Base-by-base conservation (phyloP, 1,284 basidiomycete genomes). In the Athelia psychrophila region DNA sequence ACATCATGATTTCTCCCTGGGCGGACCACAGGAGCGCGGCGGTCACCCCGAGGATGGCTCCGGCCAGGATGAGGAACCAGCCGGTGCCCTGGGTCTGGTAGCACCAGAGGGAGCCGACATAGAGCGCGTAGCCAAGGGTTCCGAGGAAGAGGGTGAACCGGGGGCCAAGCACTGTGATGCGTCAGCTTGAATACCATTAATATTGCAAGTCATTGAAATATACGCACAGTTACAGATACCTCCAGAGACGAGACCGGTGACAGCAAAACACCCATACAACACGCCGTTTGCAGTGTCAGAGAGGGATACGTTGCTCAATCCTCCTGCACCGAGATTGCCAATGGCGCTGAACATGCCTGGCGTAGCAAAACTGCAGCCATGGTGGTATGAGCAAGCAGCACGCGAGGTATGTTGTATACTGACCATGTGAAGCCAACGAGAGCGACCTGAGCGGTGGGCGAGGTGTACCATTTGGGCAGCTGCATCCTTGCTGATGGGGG, bases 11-110 rank as follows among this genome's bases (percentile, higher is more conserved):
- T 4, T 83, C 84, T 18, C 91, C 91, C 62, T 94, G 92, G 1
- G 88, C 88, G 1, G 88, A 86, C 91, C 91, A 93, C n/a, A 95
- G 74, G 23, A 94, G 66, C 45, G 87, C 89, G 12, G 93, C 93
- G 61, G 88, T 92, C 48, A 93, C 61, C 44, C 93, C 93, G 16
- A 95, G 83, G 53, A 94, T 72, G 25, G 89, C 89, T 30, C 92
- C 93, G 0, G 90, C 81, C 80, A 84, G 62, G 51, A 84, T 80
- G 48, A 78, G 66, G 61, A 79, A 79, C 67, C 68, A 72, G 1
- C 62, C 56, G 4, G 71, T 66, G 30, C 64, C 65, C 55, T 70
- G 69, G 18, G 68, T 68, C 54, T 71, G 70, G 54, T 54, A 72
- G 69, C 69, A 71, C 70, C 73, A 72, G 47, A 68, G 63, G 2